Conservation (phyloP, 75 land plant genomes). For the Picea glauca region DNA sequence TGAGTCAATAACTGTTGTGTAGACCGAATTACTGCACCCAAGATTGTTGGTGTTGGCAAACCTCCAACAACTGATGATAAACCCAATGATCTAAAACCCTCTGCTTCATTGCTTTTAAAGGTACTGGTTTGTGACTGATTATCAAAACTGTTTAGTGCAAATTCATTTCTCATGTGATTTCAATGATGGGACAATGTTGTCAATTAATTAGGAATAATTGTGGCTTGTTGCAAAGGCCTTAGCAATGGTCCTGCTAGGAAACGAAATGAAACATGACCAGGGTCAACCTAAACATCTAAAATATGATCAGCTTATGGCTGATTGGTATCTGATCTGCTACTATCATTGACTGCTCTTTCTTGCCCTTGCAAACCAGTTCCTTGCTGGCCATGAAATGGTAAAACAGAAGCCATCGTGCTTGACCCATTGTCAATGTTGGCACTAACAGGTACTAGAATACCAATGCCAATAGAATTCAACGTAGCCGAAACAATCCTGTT, state of each 20-base stretch:
- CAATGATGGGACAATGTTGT: conserved; percentile 30
- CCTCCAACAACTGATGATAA: conserved; percentile 11
- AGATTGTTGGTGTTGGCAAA: conserved; percentile 56
- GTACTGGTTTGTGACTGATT: conserved; percentile 6
- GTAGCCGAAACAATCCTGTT: conserved; percentile 62
- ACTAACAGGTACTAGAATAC: conserved; percentile 14
- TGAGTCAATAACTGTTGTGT: too few relatives aligned
- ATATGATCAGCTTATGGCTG: conserved; percentile 13
- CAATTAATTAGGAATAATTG: neutral
- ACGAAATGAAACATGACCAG: conserved; percentile 16
- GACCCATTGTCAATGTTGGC: neutral
- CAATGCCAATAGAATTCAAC: conserved; percentile 52
- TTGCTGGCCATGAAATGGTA: neutral
- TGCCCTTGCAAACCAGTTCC: conserved; percentile 15
- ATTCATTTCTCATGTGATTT: conserved; percentile 10
- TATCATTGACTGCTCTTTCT: neutral
- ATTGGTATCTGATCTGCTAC: conserved; percentile 8
- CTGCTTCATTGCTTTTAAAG: too few relatives aligned
- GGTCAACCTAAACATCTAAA: conserved; percentile 16
- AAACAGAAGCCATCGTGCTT: conserved; percentile 2
- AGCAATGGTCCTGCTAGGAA: conserved; percentile 17
- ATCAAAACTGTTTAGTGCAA: conserved; percentile 2
- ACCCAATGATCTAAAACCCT: too few relatives aligned
- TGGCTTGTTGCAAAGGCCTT: conserved; percentile 24
- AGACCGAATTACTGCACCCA: conserved; percentile 54